Conservation (phyloP, 2,329 filamentous ascomycete species). For the Trichoderma koningii region DNA sequence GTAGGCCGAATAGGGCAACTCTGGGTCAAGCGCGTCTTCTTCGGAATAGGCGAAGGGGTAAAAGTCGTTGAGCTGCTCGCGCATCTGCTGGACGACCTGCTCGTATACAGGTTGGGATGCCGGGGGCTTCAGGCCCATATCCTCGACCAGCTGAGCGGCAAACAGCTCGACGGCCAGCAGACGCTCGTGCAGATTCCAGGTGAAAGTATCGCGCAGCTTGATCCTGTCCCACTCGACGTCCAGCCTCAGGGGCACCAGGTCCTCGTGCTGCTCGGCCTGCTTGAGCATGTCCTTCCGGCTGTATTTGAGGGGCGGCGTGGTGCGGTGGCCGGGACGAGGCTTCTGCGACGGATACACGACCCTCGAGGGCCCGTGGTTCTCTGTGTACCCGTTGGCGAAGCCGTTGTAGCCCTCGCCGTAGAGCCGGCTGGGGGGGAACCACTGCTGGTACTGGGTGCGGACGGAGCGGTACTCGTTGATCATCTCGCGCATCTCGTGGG, state of each 20-base stretch:
- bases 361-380: constrained; percentile 61
- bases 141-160: constrained; percentile 86
- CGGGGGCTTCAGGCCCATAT: constrained; percentile 77
- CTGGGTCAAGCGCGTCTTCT: constrained; percentile 86
- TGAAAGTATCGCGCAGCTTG: constrained; percentile 94
- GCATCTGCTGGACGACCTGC: constrained; percentile 67
- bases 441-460: constrained; percentile 55
- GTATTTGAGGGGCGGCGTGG: constrained; percentile 71
- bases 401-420: constrained; percentile 81
- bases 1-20: constrained; percentile 88
- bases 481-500: constrained; percentile 66
- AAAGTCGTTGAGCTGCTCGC: constrained; percentile 89
- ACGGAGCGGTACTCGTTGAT: constrained; percentile 69
- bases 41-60: constrained; percentile 90
- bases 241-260: constrained; percentile 85
- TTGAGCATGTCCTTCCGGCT: constrained; percentile 76
- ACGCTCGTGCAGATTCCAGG: constrained; percentile 95
- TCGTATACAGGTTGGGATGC: constrained; percentile 64
- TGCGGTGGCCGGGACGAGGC: constrained; percentile 73
- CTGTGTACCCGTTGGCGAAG: constrained; percentile 85
- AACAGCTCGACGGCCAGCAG: constrained; percentile 79
- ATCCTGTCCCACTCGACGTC: constrained; percentile 97
- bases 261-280: constrained; percentile 88
- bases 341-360: constrained; percentile 80
- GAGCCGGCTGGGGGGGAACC: constrained; percentile 58